A percentile compares a stretch with the other conserved stretches of the same genome.
Evolutionary conservation across 148 eudicot genomes (phyloP).

Genomic region (Fagopyrum tataricum): DNA sequence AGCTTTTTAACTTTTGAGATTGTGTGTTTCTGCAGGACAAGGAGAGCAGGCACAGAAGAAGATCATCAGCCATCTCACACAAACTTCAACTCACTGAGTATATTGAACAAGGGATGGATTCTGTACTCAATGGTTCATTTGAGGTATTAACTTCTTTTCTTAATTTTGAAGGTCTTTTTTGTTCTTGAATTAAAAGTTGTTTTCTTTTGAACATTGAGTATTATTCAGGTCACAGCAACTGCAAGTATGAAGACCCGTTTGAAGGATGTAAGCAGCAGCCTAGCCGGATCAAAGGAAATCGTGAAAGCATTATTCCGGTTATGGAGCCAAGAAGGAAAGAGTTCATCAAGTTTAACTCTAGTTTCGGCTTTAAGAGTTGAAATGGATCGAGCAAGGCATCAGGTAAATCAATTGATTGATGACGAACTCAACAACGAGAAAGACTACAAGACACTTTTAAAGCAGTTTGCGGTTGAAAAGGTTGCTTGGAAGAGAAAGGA

Average conservation of each 20-base stretch:
- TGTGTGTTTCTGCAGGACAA: slow-evolving; percentile 4
- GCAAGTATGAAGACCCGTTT: slow-evolving; percentile 31
- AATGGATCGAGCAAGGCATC: slow-evolving; percentile 36
- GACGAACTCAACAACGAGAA: slow-evolving; percentile 27
- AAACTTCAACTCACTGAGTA: slow-evolving; percentile 41
- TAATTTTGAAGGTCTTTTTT: neutral
- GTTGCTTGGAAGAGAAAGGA: slow-evolving; percentile 52
- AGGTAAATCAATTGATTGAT: slow-evolving; percentile 43
- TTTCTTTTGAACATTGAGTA: too few relatives aligned
- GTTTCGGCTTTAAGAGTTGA: slow-evolving; percentile 42
- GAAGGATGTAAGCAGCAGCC: slow-evolving; percentile 49
- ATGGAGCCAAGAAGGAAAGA: slow-evolving; percentile 39
- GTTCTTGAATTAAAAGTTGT: neutral
- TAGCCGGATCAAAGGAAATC: slow-evolving; percentile 42
- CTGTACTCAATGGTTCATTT: slow-evolving; percentile 24
- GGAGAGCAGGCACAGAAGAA: slow-evolving; percentile 26
- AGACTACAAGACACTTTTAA: slow-evolving; percentile 40
- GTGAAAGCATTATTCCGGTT: slow-evolving; percentile 29
- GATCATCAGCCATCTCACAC: slow-evolving; percentile 46
- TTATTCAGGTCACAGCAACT: neutral
- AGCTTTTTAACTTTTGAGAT: neutral
- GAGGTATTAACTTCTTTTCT: slow-evolving; percentile 25
- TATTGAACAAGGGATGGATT: slow-evolving; percentile 22
- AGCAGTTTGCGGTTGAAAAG: slow-evolving; percentile 39
- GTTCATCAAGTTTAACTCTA: slow-evolving; percentile 48